phyloP scores from a whole-genome alignment of 2,329 filamentous ascomycete species.

The Lecanicillium sp. region DNA sequence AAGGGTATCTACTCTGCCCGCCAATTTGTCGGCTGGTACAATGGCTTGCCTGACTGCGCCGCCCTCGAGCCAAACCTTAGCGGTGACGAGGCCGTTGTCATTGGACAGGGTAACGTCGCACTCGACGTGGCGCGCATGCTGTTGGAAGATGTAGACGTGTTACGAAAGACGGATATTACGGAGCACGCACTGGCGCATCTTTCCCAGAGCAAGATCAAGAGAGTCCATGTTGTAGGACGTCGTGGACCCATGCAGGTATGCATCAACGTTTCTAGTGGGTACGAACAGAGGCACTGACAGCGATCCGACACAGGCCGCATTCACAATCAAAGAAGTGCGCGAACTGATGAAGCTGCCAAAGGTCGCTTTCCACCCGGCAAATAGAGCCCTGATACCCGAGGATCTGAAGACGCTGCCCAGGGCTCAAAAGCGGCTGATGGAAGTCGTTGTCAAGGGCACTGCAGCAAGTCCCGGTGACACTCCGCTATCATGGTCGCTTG shows the following conservation, averaged over 20 bases:
- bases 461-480: constrained; percentile 40
- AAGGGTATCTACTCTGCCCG: constrained; percentile 79
- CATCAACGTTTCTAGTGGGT: neutral
- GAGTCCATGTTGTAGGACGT: constrained; percentile 81
- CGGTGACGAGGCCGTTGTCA: constrained; percentile 77
- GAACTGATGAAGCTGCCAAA: constrained; percentile 74
- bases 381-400: constrained; percentile 59
- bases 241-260: constrained; percentile 79
- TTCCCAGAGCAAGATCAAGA: constrained; percentile 64
- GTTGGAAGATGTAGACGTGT: constrained; percentile 64
- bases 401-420: constrained; percentile 66
- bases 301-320: constrained; percentile 58
- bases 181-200: constrained; percentile 73
- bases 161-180: constrained; percentile 83
- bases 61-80: constrained; percentile 66
- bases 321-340: constrained; percentile 90
- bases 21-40: constrained; percentile 97
- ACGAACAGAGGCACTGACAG: neutral
- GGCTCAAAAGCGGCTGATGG: constrained; percentile 68
- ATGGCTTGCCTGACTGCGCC: constrained; percentile 80
- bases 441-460: constrained; percentile 74
- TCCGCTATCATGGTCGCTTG: constrained; percentile 71
- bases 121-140: constrained; percentile 88
- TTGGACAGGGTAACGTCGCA: constrained; percentile 95
- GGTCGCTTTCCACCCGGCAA: constrained; percentile 66